A percentile compares a stretch with the other conserved stretches of the same genome.
Evolutionary conservation across 78 protist species (phyloP).

Genomic region (Chrysochromulina parva): DNA sequence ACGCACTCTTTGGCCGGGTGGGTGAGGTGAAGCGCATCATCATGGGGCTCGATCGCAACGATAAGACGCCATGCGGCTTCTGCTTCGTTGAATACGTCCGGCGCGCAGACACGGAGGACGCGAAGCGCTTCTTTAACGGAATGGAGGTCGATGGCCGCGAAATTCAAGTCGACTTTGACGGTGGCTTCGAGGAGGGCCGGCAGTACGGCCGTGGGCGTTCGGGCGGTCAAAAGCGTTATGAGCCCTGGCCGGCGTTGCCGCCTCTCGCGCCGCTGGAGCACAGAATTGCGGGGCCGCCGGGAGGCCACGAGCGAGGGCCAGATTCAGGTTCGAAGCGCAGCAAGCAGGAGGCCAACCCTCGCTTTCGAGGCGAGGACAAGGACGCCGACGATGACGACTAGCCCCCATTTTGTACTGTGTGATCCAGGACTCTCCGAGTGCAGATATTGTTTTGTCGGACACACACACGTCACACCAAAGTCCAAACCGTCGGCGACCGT

Average conservation of each 20-base stretch:
- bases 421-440: too few species aligned
- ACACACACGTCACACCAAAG: too few species aligned
- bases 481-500: too few species aligned
- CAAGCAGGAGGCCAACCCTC: neutral
- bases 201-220: slow-evolving; percentile 93
- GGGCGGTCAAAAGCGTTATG: slow-evolving; percentile 89
- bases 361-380: neutral
- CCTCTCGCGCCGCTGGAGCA: neutral
- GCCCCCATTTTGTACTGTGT: too few species aligned
- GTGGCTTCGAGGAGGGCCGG: slow-evolving; percentile 91
- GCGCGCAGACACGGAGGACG: slow-evolving; percentile 78
- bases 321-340: neutral
- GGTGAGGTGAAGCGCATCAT: slow-evolving; percentile 84
- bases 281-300: neutral
- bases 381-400: neutral
- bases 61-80: slow-evolving; percentile 94
- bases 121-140: slow-evolving; percentile 75
- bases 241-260: slow-evolving; percentile 29
- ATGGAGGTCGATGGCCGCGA: slow-evolving; percentile 82
- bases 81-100: slow-evolving; percentile 93
- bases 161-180: slow-evolving; percentile 90
- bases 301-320: too few species aligned
- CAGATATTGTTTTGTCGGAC: too few species aligned
- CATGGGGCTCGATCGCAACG: slow-evolving; percentile 89
- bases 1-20: slow-evolving; percentile 78